Conservation (phyloP, 164 flowering plant species). For the Aristolochia californica region DNA sequence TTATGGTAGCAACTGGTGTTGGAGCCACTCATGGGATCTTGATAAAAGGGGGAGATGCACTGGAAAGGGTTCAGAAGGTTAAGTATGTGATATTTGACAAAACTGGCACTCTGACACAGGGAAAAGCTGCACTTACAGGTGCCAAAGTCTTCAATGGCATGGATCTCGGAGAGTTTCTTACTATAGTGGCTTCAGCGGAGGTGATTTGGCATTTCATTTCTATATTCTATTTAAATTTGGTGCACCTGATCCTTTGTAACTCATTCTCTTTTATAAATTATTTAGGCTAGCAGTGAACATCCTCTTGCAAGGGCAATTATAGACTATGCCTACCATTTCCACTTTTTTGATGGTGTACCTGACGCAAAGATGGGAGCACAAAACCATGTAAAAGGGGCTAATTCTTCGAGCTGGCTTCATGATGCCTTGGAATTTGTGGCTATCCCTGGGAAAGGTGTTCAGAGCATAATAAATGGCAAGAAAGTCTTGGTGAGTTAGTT, state of each 20-base stretch:
- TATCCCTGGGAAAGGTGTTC: constrained; percentile 85
- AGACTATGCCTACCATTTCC: constrained; percentile 90
- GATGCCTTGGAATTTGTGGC: constrained; percentile 67
- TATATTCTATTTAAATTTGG: not conserved
- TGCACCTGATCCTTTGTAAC: not conserved
- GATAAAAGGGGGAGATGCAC: constrained; percentile 97
- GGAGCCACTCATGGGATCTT: constrained; percentile 93
- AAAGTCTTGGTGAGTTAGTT: constrained; percentile 53
- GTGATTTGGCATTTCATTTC: constrained; percentile 21
- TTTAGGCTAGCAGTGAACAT: constrained; percentile 94
- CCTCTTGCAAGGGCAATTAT: constrained; percentile 83
- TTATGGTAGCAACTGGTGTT: constrained; percentile 98
- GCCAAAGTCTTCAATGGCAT: constrained; percentile 67
- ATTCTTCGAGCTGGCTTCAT: constrained; percentile 70
- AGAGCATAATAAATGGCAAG: constrained; percentile 57
- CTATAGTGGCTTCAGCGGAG: constrained; percentile 97
- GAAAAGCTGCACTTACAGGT: constrained; percentile 76
- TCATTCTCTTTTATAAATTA: constrained; percentile 5
- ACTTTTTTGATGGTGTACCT: constrained; percentile 66
- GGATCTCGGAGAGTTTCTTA: constrained; percentile 88
- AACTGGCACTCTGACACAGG: constrained; percentile 97
- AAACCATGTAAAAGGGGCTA: constrained; percentile 19
- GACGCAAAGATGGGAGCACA: constrained; percentile 20
- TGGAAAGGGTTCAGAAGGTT: constrained; percentile 88
- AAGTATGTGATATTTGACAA: constrained; percentile 84